These are phyloP conservation scores for Lablab purpureus DNA, from an alignment of 306 rosid genomes.

Conservation along the genomic window DNA sequence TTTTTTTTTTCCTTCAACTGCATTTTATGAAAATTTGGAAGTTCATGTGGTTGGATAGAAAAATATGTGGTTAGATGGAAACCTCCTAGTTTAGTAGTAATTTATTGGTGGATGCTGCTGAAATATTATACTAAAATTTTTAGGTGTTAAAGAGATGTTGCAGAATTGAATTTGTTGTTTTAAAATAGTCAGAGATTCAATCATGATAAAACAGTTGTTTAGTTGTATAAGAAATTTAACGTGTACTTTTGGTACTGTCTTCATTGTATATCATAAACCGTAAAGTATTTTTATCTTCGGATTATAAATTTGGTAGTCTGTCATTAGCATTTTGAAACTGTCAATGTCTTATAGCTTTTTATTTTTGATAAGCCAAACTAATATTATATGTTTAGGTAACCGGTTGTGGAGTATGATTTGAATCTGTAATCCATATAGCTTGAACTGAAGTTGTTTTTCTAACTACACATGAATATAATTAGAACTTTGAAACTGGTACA, in stretches of 20 bases:
- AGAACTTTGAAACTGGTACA: background rate
- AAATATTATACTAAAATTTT: no score
- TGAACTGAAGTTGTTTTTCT: background rate
- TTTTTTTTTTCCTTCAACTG: constrained; percentile 12
- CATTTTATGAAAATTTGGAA: background rate
- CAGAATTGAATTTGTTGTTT: no score
- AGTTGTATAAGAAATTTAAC: no score
- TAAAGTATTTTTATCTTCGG: no score
- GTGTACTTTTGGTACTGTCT: no score
- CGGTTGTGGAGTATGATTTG: constrained; percentile 1
- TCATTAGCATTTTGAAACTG: background rate
- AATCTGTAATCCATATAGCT: background rate
- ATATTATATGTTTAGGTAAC: background rate
- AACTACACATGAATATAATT: constrained; percentile 8
- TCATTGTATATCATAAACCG: no score
- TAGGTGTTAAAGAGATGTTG: no score
- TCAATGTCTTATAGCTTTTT: background rate
- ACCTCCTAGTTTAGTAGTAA: no score
- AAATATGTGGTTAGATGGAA: background rate
- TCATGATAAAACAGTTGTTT: no score
- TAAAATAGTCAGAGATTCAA: no score
- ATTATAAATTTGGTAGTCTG: background rate
- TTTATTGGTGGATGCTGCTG: no score
- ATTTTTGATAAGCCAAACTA: background rate
- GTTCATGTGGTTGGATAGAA: background rate